A percentile compares a stretch with the other conserved stretches of the same genome.
Conservation (phyloP, 495 filamentous ascomycete species). For the Saxophila tyrrhenica region DNA sequence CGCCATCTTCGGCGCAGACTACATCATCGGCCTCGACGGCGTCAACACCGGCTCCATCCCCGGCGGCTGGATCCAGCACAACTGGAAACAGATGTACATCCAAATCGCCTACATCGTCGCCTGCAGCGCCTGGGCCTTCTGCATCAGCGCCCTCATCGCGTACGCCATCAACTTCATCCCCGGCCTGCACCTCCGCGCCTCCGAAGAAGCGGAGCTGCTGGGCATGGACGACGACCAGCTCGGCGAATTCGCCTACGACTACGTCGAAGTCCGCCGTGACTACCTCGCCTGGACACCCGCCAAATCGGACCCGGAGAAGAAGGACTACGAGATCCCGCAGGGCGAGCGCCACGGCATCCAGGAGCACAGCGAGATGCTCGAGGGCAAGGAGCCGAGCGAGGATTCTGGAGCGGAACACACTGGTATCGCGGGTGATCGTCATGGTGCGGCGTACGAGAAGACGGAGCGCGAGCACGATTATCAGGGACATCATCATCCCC, state of each 20-base stretch:
- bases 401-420: conserved; percentile 31
- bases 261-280: conserved; percentile 94
- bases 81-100: conserved; percentile 82
- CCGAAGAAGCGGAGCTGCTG: conserved; percentile 90
- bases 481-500: background rate
- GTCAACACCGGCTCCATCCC: conserved; percentile 63
- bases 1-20: conserved; percentile 73
- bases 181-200: conserved; percentile 82
- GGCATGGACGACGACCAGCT: conserved; percentile 99
- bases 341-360: conserved; percentile 70
- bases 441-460: conserved; percentile 22
- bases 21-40: conserved; percentile 88
- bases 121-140: conserved; percentile 62
- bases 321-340: conserved; percentile 52
- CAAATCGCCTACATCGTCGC: conserved; percentile 86
- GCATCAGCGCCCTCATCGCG: conserved; percentile 73
- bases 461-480: conserved; percentile 14
- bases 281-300: conserved; percentile 96
- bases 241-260: conserved; percentile 98
- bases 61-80: conserved; percentile 80
- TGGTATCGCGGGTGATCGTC: conserved; percentile 30
- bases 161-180: conserved; percentile 77
- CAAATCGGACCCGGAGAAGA: conserved; percentile 50
- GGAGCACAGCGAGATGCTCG: conserved; percentile 64
- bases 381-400: conserved; percentile 46